Evolutionary conservation across 352 stramenopile species (phyloP).

Genomic region (Pythium dissimile): DNA sequence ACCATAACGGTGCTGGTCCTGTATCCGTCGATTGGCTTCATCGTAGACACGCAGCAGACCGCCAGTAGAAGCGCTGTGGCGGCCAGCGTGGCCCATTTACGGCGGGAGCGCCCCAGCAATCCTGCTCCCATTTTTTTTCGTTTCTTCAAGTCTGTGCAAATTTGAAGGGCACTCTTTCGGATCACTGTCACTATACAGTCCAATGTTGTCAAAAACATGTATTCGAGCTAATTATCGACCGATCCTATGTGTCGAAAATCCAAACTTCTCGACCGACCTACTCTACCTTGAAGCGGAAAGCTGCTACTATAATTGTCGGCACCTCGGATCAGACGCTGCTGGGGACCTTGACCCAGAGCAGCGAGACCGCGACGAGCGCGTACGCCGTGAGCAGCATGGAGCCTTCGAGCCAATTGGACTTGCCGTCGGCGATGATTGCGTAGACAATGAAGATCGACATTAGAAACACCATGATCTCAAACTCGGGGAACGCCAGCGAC

Average conservation of each 20-base stretch:
- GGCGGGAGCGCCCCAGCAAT: not conserved
- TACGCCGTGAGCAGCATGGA: constrained; percentile 92
- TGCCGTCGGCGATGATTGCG: constrained; percentile 87
- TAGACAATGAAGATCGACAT: constrained; percentile 96
- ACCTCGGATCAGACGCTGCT: not conserved
- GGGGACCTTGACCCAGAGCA: constrained; percentile 80
- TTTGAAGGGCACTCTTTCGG: constrained; percentile 1
- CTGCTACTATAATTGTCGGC: no score
- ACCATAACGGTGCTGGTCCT: not conserved
- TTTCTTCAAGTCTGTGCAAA: not conserved
- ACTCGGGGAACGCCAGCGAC: constrained; percentile 95
- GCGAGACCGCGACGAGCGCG: constrained; percentile 79
- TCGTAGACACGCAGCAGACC: constrained; percentile 4
- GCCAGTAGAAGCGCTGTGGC: constrained; percentile 5
- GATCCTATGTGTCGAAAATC: not conserved
- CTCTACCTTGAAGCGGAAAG: constrained; percentile 1
- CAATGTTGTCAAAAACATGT: constrained; percentile 4
- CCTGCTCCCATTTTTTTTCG: not conserved
- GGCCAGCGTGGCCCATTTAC: constrained; percentile 14
- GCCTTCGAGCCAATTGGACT: constrained; percentile 91
- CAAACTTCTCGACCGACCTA: constrained; percentile 5
- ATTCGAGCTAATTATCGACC: not conserved
- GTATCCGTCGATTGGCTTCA: not conserved
- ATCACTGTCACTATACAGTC: constrained; percentile 2
- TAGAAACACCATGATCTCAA: constrained; percentile 96